Base-by-base conservation (phyloP, 1,284 basidiomycete species). In the Apiotrichum gracile region DNA sequence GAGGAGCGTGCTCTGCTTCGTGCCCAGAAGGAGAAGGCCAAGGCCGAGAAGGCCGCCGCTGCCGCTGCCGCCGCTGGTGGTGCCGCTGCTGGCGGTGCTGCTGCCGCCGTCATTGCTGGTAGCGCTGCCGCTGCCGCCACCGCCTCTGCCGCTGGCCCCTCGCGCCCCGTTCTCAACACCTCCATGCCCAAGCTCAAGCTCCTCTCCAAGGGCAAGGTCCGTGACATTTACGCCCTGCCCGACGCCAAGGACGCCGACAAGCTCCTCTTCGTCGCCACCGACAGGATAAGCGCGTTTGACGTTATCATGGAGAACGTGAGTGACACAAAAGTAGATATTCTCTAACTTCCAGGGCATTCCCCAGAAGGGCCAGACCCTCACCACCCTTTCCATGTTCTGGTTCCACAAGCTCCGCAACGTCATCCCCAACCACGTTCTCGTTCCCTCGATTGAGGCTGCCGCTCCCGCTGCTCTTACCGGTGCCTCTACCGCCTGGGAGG, bases 251-350 rank as follows among this genome's bases (percentile, higher is more conserved):
- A 76, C 52, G 63, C 65, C 33, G 81, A 83, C 60, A 76, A 75
- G 61, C 81, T 97, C 26, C 81, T 99, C 52, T 97, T 98, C 74
- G 87, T 98, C 50, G 92, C 94, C 7, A 88, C 90, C 16, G 96
- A 98, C 77, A 81, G 96, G 58, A 96, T 97, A 70, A 94, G 90
- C 21, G 93, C 94, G 0, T 98, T 91, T 77, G 94, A 99, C 79
- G 88, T 97, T 58, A 86, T 96, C 69, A 81, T 97, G 67, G 83
- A 85, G 72, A 91, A 92, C 74, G 91, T 94, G 67, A 43, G 41
- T 43, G 7, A 10, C 24, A n/a, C 24, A 16, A 21, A 4, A 8
- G n/a, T 21, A 25, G 7, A 17, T 21, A 17, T 9, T 12, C 5
- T 19, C 25, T 35, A 25, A 14, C 34, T 48, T 44, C 27, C 73